These are phyloP conservation scores for Wallacemonas sp. DNA, from an alignment of 208 protist species.

Conservation along the genomic window DNA sequence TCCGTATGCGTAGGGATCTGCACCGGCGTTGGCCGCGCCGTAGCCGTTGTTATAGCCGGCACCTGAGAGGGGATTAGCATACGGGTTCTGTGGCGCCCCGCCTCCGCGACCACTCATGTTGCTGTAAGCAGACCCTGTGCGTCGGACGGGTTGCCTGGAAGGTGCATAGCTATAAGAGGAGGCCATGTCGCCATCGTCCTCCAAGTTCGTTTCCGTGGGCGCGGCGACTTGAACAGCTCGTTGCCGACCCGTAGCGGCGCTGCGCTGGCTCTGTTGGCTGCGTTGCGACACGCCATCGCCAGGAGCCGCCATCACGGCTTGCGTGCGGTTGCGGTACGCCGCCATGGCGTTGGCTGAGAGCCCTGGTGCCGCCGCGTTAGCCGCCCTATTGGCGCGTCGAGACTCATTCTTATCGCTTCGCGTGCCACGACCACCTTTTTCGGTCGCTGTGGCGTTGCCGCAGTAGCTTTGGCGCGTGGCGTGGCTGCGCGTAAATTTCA, in stretches of 20 bases:
- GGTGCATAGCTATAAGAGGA: not conserved
- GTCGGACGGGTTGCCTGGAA: not conserved
- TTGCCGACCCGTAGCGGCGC: not conserved
- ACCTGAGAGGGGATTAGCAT: not conserved
- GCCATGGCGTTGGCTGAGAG: slow-evolving; percentile 20
- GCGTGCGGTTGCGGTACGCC: slow-evolving; percentile 23
- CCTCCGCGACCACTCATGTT: not conserved
- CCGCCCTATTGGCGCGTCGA: not conserved
- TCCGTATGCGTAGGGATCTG: not conserved
- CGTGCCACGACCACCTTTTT: slow-evolving; percentile 11
- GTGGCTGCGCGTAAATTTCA: slow-evolving; percentile 26
- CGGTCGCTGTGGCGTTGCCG: slow-evolving; percentile 16
- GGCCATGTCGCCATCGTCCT: not conserved
- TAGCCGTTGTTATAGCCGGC: not conserved
- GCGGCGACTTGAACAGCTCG: not conserved
- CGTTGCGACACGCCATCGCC: not conserved
- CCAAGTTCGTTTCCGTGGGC: not conserved
- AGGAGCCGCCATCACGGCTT: not conserved
- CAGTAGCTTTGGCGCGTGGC: slow-evolving; percentile 27
- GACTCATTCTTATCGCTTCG: not conserved
- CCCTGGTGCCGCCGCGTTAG: slow-evolving; percentile 3
- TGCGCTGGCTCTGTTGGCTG: slow-evolving; percentile 2
- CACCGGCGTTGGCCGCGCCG: not conserved
- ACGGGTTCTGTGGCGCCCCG: not conserved
- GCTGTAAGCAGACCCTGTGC: not conserved